Evolutionary conservation across 768 basidiomycete genomes (phyloP).

Genomic region (Leccinum subgranulosum): DNA sequence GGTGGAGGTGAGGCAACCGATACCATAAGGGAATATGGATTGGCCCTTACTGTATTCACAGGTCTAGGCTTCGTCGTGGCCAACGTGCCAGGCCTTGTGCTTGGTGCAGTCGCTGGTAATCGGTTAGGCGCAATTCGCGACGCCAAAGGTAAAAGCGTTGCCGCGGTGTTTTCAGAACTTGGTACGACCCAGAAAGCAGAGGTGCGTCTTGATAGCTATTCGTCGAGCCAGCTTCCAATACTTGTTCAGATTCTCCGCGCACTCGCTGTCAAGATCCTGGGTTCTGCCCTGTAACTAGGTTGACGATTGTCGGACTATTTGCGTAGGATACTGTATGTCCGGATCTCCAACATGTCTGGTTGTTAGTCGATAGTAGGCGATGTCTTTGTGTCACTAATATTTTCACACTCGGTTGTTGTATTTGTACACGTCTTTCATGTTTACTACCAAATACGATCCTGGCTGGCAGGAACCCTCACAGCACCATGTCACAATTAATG

Average conservation of each 20-base stretch:
- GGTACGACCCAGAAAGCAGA: conserved; percentile 82
- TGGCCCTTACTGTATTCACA: conserved; percentile 34
- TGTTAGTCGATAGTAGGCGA: neutral
- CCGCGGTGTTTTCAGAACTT: conserved; percentile 78
- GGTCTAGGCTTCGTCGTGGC: conserved; percentile 48
- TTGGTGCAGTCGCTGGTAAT: conserved; percentile 87
- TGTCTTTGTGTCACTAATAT: neutral
- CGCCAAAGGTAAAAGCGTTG: conserved; percentile 93
- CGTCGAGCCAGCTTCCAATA: neutral
- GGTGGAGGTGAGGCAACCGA: conserved; percentile 49
- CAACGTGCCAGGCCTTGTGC: conserved; percentile 81
- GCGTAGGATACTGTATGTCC: conserved; percentile 10
- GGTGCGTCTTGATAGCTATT: conserved; percentile 42
- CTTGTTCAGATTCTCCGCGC: conserved; percentile 67
- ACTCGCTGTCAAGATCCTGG: conserved; percentile 79
- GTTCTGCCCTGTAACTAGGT: conserved; percentile 45
- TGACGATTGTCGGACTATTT: neutral
- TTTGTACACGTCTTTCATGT: neutral
- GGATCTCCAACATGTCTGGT: neutral
- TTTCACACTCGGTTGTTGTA: neutral
- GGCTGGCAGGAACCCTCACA: neutral
- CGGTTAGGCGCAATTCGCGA: conserved; percentile 89
- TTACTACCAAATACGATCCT: neutral
- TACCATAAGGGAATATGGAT: conserved; percentile 4
- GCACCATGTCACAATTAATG: conserved; percentile 9